Base-by-base conservation (phyloP, 108 stramenopile species). In the Schizochytrium sp. region DNA sequence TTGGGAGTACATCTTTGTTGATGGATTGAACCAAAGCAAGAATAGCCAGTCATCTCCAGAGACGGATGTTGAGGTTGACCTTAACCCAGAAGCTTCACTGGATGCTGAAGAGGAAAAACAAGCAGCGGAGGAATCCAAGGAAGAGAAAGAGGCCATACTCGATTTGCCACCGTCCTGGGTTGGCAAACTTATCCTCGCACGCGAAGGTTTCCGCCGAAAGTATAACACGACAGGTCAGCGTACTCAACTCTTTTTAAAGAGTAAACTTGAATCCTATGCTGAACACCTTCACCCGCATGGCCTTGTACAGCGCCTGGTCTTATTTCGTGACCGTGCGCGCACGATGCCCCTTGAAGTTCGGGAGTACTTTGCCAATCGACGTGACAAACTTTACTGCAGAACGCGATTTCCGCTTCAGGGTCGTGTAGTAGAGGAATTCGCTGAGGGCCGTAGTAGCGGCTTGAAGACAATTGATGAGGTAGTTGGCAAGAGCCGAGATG, bases 211-310 rank as follows among this genome's bases (percentile, higher is more conserved):
- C 61, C 55, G 56, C 13, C 47, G 87, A 57, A 72, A 90, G 5
- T 95, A 94, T 87, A 93, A 94, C 3, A 94, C 94, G 12, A 46
- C 59, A 10, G 95, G 95, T 0, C 91, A 64, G 47, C 91, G 93
- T 7, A 91, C 90, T 17, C 72, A 94, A 57, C 89, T 92, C 44
- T 94, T 94, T 72, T 45, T 91, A 40, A 76, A 92, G 87, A 89
- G 94, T 56, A 96, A 94, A 90, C 83, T 95, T 10, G 95, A 95
- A 72, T 88, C 94, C 15, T 96, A 95, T 88, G 94, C 95, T 17
- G 87, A 88, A 17, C 72, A 60, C 61, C 40, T 89, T 3, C 94
- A 96, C 87, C 61, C 87, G 10, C 92, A 95, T 76, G 94, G 95
- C 46, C 57, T 96, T 50, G 94, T 90, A 4, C 50, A 58, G 61